phyloP scores from a whole-genome alignment of 768 basidiomycete genomes.

The Pholiota conissans region DNA sequence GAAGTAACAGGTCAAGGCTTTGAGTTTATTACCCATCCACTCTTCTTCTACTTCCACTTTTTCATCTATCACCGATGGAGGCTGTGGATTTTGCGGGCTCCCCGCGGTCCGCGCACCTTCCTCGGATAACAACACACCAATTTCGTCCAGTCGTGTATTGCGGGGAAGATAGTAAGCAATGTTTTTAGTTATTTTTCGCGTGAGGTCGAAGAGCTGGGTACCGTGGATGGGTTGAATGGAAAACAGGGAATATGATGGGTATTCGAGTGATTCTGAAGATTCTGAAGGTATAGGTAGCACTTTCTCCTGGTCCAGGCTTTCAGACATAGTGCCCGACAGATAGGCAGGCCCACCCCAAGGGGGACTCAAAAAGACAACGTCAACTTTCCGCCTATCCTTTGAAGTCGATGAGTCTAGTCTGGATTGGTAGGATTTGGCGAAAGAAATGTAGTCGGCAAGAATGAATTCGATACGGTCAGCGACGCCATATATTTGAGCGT shows the following conservation, averaged over 20 bases:
- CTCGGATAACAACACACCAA: conserved; percentile 40
- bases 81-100: not conserved
- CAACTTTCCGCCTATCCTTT: conserved; percentile 54
- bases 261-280: conserved; percentile 21
- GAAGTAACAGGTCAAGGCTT: conserved; percentile 93
- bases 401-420: conserved; percentile 23
- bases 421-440: conserved; percentile 55
- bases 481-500: conserved; percentile 92
- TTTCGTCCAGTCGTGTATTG: conserved; percentile 74
- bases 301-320: conserved; percentile 1
- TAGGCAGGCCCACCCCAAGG: conserved; percentile 94
- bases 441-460: conserved; percentile 80
- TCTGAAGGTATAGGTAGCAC: not conserved
- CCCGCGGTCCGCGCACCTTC: conserved; percentile 8
- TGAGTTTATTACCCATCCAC: conserved; percentile 93
- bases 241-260: conserved; percentile 66
- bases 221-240: conserved; percentile 82
- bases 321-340: conserved; percentile 38
- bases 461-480: conserved; percentile 95
- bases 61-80: conserved; percentile 33
- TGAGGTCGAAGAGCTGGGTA: conserved; percentile 74
- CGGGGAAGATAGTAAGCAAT: conserved; percentile 90
- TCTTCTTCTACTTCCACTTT: conserved; percentile 91
- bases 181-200: conserved; percentile 71
- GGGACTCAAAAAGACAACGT: conserved; percentile 91